Conservation (phyloP, 441 rosid genomes). For the Euphorbia schlechtendalii region DNA sequence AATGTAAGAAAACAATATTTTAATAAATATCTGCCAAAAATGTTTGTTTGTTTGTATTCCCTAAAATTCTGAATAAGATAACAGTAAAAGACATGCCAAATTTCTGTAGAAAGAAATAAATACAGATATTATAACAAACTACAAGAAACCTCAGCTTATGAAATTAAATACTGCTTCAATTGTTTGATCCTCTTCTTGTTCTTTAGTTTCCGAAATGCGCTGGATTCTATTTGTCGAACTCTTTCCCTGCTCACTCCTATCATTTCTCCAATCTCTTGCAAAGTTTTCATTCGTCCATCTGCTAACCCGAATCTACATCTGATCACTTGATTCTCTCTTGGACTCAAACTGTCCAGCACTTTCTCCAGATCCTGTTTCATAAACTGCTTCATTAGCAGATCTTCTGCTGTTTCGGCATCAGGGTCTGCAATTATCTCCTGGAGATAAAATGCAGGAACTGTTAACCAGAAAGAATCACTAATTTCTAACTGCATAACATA, state of each 20-base stretch:
- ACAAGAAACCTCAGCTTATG: conserved; percentile 26
- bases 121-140: conserved; percentile 9
- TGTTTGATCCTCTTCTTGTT: conserved; percentile 68
- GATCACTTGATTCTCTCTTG: conserved; percentile 76
- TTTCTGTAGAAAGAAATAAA: conserved; percentile 7
- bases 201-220: conserved; percentile 77
- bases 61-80: conserved; percentile 14
- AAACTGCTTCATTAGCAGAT: conserved; percentile 52
- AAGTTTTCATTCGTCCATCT: conserved; percentile 78
- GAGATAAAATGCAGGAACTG: neutral
- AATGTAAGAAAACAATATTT: too few species aligned
- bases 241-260: conserved; percentile 86
- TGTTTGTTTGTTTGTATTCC: conserved; percentile 20
- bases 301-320: conserved; percentile 85
- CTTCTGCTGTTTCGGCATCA: conserved; percentile 63
- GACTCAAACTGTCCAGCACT: conserved; percentile 58
- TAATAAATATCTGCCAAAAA: conserved; percentile 3
- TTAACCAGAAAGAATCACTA: too few species aligned
- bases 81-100: conserved; percentile 14
- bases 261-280: conserved; percentile 88
- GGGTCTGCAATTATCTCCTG: conserved; percentile 88
- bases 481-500: neutral
- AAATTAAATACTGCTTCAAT: conserved; percentile 56
- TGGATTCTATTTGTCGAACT: conserved; percentile 71
- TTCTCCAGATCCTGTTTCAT: conserved; percentile 76